Evolutionary conservation across 345 rosid genomes (phyloP).

Genomic region (Camelina sativa): DNA sequence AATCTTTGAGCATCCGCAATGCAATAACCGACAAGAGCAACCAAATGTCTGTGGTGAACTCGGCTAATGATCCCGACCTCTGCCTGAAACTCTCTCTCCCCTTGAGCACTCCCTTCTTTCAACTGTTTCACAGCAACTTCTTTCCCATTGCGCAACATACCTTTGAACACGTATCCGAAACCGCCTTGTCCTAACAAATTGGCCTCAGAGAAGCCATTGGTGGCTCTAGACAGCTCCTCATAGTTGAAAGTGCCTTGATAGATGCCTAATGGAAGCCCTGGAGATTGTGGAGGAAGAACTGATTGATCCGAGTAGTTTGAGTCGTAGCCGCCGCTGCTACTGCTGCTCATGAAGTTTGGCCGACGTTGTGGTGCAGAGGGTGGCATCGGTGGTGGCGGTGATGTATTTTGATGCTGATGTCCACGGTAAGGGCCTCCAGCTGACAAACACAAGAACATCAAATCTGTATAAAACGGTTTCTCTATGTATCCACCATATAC

Average conservation of each 20-base stretch:
- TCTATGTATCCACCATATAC: not conserved
- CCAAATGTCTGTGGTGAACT: constrained; percentile 72
- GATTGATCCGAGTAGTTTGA: constrained; percentile 69
- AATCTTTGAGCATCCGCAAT: constrained; percentile 54
- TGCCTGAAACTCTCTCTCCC: constrained; percentile 69
- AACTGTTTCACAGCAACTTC: constrained; percentile 68
- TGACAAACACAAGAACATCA: constrained; percentile 30
- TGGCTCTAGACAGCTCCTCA: constrained; percentile 62
- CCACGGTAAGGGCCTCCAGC: constrained; percentile 59
- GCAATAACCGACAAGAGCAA: constrained; percentile 75
- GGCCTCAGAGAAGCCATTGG: constrained; percentile 65
- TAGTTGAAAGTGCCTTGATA: constrained; percentile 62
- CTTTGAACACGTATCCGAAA: constrained; percentile 64
- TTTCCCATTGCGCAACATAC: constrained; percentile 61
- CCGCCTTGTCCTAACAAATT: constrained; percentile 78
- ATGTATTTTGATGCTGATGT: constrained; percentile 60
- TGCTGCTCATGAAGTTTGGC: constrained; percentile 54
- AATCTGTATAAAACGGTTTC: not conserved
- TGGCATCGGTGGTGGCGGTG: constrained; percentile 38
- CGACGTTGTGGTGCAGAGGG: constrained; percentile 41
- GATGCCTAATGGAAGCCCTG: constrained; percentile 55
- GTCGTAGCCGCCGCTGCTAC: constrained; percentile 56
- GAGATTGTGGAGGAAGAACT: constrained; percentile 56
- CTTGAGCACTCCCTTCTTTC: constrained; percentile 65
- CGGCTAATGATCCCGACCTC: constrained; percentile 74